phyloP scores from a whole-genome alignment of 148 eudicot species.

The Rhododendron henanense region DNA sequence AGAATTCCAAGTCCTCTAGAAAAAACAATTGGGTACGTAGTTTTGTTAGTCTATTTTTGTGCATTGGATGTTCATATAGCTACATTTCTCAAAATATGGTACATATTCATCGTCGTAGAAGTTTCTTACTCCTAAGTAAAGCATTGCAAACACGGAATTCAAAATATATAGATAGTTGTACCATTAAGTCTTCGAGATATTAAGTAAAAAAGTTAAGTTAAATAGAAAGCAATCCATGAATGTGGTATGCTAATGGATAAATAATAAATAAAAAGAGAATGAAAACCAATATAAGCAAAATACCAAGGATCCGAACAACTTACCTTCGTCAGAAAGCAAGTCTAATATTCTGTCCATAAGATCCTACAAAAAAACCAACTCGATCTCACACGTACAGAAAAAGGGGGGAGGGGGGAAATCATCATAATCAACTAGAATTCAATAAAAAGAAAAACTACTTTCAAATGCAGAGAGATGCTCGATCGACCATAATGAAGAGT shows the following conservation, averaged over 20 bases:
- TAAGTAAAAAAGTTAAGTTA: background rate
- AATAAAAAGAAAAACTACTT: background rate
- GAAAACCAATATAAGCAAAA: background rate
- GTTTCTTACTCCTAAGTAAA: background rate
- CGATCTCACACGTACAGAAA: background rate
- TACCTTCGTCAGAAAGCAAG: slow-evolving; percentile 77
- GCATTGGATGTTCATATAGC: background rate
- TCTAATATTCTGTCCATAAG: slow-evolving; percentile 73
- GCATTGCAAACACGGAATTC: background rate
- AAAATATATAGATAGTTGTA: background rate
- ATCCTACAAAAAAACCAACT: slow-evolving; percentile 49
- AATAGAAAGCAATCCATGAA: background rate
- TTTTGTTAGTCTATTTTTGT: background rate
- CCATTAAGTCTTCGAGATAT: background rate
- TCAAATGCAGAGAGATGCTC: background rate
- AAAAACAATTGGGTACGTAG: background rate
- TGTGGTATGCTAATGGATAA: background rate
- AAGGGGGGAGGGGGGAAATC: background rate
- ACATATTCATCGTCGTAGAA: background rate
- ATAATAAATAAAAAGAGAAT: background rate
- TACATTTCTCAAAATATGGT: background rate
- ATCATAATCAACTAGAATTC: background rate
- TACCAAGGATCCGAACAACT: slow-evolving; percentile 15
- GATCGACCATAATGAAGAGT: background rate
- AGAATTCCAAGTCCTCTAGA: background rate